phyloP scores from a whole-genome alignment of 225 moss, liverwort and hornwort species.

The Asterella californica region DNA sequence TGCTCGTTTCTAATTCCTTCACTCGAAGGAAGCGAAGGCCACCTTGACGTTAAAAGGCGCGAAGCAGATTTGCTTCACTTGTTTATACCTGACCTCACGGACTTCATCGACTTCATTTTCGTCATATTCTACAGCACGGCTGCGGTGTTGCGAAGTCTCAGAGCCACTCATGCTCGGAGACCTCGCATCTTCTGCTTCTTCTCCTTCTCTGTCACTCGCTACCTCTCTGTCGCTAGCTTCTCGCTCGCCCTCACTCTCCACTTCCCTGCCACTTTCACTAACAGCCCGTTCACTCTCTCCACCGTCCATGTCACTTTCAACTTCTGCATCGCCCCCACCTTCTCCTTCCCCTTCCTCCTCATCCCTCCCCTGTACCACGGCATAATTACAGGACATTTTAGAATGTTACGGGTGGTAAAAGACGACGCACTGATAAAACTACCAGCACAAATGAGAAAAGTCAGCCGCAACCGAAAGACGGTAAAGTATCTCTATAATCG shows the following conservation, averaged over 20 bases:
- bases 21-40: background rate
- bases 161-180: conserved; percentile 78
- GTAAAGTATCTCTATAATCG: no score
- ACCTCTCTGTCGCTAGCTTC: conserved; percentile 75
- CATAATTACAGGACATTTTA: conserved; percentile 2
- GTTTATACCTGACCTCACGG: conserved; percentile 59
- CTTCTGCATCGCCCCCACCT: conserved; percentile 72
- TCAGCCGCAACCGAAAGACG: background rate
- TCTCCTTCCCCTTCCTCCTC: conserved; percentile 84
- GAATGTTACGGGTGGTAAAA: background rate
- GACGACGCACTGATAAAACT: background rate
- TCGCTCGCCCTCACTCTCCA: conserved; percentile 77
- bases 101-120: conserved; percentile 71
- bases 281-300: conserved; percentile 55
- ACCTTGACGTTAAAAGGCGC: background rate
- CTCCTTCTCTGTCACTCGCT: conserved; percentile 61
- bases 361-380: conserved; percentile 58
- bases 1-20: background rate
- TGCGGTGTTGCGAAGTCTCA: conserved; percentile 63
- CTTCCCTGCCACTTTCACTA: conserved; percentile 51
- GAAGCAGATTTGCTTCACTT: background rate
- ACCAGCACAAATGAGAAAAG: background rate
- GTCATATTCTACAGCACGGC: conserved; percentile 60
- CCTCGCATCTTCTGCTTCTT: conserved; percentile 52
- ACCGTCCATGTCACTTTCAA: conserved; percentile 75